phyloP scores from a whole-genome alignment of 805 yeast species.

The Candida insectalens region DNA sequence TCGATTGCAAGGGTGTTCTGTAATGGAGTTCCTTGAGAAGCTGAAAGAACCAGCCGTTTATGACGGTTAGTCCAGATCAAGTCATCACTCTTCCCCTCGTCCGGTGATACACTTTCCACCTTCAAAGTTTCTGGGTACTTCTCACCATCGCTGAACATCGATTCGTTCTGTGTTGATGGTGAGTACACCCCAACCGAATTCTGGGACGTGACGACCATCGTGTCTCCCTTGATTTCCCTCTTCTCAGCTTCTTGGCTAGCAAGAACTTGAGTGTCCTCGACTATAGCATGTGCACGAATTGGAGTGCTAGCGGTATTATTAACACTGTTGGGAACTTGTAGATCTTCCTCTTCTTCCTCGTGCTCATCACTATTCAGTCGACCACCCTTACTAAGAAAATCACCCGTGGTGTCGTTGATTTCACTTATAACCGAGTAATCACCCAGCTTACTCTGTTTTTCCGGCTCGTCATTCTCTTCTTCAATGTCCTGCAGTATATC shows the following conservation, averaged over 20 bases:
- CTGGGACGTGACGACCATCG: too few relatives aligned
- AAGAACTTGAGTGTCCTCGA: constrained; percentile 3
- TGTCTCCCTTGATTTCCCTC: too few relatives aligned
- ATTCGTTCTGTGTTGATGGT: constrained; percentile 2
- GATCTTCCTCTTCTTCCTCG: neutral
- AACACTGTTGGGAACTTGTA: constrained; percentile 2
- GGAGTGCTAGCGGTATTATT: neutral
- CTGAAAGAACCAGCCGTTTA: constrained; percentile 1
- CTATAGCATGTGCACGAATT: too few relatives aligned
- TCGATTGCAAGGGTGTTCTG: too few relatives aligned
- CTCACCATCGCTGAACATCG: neutral
- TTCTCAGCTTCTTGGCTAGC: constrained; percentile 1
- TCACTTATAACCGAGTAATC: constrained; percentile 1
- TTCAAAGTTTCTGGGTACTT: neutral
- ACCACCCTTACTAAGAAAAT: neutral
- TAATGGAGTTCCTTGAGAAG: neutral
- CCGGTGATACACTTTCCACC: neutral
- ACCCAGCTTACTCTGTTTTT: neutral
- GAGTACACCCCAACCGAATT: too few relatives aligned
- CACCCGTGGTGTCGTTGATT: constrained; percentile 2
- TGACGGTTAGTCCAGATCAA: constrained; percentile 1
- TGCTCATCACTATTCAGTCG: neutral
- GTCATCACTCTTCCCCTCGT: constrained; percentile 1
- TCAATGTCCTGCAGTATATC: neutral
- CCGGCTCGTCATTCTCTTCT: constrained; percentile 1